Percentiles rank a stretch among this genome's conserved stretches.
Conservation (phyloP, 2,329 filamentous ascomycete genomes). For the Fusarium albosuccineum region DNA sequence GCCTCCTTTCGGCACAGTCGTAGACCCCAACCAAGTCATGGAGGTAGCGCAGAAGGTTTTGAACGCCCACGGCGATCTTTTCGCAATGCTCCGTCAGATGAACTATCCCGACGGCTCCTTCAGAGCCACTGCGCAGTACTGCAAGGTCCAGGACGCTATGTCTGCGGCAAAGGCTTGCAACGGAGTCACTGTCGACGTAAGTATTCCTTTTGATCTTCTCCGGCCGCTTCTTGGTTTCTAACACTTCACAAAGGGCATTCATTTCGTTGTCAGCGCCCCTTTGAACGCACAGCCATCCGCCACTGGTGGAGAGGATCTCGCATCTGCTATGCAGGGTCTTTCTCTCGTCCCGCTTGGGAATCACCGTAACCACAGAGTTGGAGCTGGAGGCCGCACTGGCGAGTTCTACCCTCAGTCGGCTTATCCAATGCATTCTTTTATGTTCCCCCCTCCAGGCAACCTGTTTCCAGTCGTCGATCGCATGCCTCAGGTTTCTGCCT, state of each 20-base stretch:
- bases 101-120: conserved; percentile 59
- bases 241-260: conserved; percentile 37
- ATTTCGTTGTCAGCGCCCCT: conserved; percentile 40
- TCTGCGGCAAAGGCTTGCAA: conserved; percentile 55
- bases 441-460: conserved; percentile 49
- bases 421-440: conserved; percentile 51
- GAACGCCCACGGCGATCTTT: conserved; percentile 63
- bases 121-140: conserved; percentile 66
- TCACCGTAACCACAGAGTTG: conserved; percentile 17
- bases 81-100: conserved; percentile 61
- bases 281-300: conserved; percentile 7
- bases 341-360: conserved; percentile 26
- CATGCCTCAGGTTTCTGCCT: conserved; percentile 32
- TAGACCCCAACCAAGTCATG: conserved; percentile 53
- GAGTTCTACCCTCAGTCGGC: conserved; percentile 42
- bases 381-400: conserved; percentile 10
- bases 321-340: conserved; percentile 37
- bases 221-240: neutral
- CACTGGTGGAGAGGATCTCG: conserved; percentile 7
- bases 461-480: conserved; percentile 50
- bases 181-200: conserved; percentile 45
- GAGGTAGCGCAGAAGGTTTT: conserved; percentile 53
- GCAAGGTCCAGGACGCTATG: conserved; percentile 60
- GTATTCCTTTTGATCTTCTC: neutral
- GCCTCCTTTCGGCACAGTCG: conserved; percentile 26